Percentiles rank a stretch among this genome's conserved stretches.
phyloP scores from a whole-genome alignment of 2,329 filamentous ascomycete species.

The Ophiocordyceps camponoti-floridani region DNA sequence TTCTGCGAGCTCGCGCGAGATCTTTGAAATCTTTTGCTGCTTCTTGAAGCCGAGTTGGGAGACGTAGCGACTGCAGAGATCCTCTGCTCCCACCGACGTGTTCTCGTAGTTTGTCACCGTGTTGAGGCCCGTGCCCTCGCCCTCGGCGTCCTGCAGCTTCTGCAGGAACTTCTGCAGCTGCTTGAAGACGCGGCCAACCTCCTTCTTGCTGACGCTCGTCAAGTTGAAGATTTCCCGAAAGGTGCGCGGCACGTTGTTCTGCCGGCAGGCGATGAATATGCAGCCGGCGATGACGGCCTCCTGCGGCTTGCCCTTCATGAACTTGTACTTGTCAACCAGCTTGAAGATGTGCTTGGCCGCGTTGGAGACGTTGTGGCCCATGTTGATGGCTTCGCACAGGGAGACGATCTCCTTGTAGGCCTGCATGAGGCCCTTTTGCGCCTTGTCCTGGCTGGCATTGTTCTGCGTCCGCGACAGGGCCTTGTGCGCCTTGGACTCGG shows the following conservation, averaged over 20 bases:
- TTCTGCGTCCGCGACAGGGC: constrained; percentile 74
- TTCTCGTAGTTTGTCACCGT: constrained; percentile 53
- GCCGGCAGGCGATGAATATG: constrained; percentile 93
- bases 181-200: constrained; percentile 94
- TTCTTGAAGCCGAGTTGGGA: constrained; percentile 60
- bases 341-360: constrained; percentile 93
- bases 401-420: constrained; percentile 83
- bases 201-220: constrained; percentile 90
- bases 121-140: constrained; percentile 28
- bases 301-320: constrained; percentile 89
- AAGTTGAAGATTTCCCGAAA: constrained; percentile 90
- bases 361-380: constrained; percentile 67
- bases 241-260: constrained; percentile 70
- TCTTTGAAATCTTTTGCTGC: constrained; percentile 56
- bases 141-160: constrained; percentile 44
- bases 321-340: constrained; percentile 76
- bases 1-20: constrained; percentile 62
- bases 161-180: constrained; percentile 74
- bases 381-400: constrained; percentile 70
- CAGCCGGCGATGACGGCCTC: constrained; percentile 90
- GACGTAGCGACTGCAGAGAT: constrained; percentile 81
- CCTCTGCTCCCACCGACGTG: constrained; percentile 64
- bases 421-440: constrained; percentile 60
- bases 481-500: constrained; percentile 51
- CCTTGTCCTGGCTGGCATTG: constrained; percentile 69